Percentiles rank a stretch among this genome's conserved stretches.
Evolutionary conservation across 2,329 filamentous ascomycete genomes (phyloP).

Genomic region (Clonostachys rhizophaga): DNA sequence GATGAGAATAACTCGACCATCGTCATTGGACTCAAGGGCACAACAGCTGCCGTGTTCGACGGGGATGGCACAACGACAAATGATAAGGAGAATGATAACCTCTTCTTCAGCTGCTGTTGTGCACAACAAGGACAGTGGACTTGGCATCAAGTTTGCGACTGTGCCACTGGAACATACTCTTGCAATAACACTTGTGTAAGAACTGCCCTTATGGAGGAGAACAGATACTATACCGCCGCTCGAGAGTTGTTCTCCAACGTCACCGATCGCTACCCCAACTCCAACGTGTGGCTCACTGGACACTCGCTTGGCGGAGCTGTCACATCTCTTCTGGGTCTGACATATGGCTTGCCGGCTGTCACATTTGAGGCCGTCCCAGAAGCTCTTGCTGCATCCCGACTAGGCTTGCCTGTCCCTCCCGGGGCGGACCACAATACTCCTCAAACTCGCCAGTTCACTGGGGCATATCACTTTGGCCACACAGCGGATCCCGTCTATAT

Average conservation of each 20-base stretch:
- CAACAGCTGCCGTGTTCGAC: conserved; percentile 85
- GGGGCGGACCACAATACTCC: conserved; percentile 67
- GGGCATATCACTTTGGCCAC: conserved; percentile 87
- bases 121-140: conserved; percentile 86
- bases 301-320: conserved; percentile 92
- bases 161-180: conserved; percentile 78
- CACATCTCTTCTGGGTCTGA: conserved; percentile 81
- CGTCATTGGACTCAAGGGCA: conserved; percentile 90
- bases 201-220: conserved; percentile 71
- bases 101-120: conserved; percentile 98
- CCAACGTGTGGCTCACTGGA: conserved; percentile 84
- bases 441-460: conserved; percentile 68
- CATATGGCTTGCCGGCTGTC: conserved; percentile 84
- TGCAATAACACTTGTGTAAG: conserved; percentile 91
- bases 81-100: conserved; percentile 95
- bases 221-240: conserved; percentile 86
- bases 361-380: conserved; percentile 94
- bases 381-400: conserved; percentile 75
- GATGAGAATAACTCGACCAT: conserved; percentile 83
- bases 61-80: conserved; percentile 96
- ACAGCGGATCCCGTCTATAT: conserved; percentile 95
- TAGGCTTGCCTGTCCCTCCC: conserved; percentile 83
- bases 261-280: conserved; percentile 77
- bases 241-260: conserved; percentile 90
- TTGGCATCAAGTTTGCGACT: conserved; percentile 92